Evolutionary conservation across 129 eudicot genomes (phyloP).

Genomic region (Flaveria ramosissima): DNA sequence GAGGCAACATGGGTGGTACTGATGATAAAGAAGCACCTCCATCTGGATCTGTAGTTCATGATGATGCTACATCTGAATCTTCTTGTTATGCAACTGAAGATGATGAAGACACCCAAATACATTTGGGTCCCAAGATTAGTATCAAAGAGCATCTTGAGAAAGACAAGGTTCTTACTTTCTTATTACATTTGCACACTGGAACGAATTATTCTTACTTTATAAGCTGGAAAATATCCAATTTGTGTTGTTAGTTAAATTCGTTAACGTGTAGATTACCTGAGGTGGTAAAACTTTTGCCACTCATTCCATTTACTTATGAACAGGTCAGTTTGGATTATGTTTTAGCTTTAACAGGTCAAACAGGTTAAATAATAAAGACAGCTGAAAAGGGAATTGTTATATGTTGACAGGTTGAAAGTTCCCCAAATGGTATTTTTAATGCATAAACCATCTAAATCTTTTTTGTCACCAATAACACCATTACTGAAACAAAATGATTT

Average conservation of each 20-base stretch:
- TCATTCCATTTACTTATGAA: no score
- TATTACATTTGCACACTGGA: constrained; percentile 3
- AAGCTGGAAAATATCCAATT: neutral
- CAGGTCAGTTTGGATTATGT: no score
- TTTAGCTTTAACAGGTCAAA: neutral
- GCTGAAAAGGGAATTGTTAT: neutral
- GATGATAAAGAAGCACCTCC: constrained; percentile 43
- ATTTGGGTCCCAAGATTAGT: constrained; percentile 72
- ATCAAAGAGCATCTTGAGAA: constrained; percentile 78
- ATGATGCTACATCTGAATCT: constrained; percentile 50
- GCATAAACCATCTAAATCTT: neutral
- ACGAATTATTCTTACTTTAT: neutral
- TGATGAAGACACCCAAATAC: constrained; percentile 62
- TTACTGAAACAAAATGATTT: neutral
- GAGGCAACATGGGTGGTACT: constrained; percentile 42
- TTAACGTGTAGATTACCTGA: neutral
- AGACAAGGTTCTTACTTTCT: constrained; percentile 64
- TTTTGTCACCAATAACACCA: neutral
- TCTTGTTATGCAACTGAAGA: constrained; percentile 69
- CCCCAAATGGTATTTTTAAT: neutral
- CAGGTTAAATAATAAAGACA: neutral
- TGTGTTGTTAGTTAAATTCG: neutral
- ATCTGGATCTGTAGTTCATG: constrained; percentile 42
- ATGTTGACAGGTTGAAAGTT: neutral
- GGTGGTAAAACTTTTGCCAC: neutral